Conservation (phyloP, 1,284 basidiomycete species). For the Malassezia japonica region DNA sequence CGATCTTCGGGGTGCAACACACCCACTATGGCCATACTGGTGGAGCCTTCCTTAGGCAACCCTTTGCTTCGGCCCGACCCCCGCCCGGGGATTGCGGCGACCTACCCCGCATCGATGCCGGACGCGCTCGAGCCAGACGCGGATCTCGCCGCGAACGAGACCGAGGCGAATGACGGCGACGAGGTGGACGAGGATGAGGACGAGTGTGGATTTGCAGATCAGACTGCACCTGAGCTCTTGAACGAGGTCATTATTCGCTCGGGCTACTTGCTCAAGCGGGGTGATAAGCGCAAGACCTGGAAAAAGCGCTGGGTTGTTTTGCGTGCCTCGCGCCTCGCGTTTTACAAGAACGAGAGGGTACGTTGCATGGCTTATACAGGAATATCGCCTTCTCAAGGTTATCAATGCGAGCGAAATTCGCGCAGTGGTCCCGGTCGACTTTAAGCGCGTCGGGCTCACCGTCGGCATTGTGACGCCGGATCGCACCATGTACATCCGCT, state of each 20-base stretch:
- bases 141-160: not conserved
- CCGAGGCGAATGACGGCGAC: not conserved
- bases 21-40: not conserved
- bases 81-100: too few relatives aligned
- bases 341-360: conserved; percentile 80
- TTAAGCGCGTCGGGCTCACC: conserved; percentile 80
- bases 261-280: conserved; percentile 89
- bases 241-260: conserved; percentile 70
- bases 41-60: not conserved
- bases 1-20: too few relatives aligned
- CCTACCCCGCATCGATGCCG: too few relatives aligned
- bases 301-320: conserved; percentile 98
- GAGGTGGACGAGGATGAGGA: conserved; percentile 63
- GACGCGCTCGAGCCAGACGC: too few relatives aligned
- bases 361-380: conserved; percentile 19
- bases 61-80: not conserved
- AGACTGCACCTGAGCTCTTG: conserved; percentile 47
- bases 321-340: conserved; percentile 78
- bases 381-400: conserved; percentile 66
- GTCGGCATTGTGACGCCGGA: conserved; percentile 86
- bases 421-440: conserved; percentile 72
- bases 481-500: conserved; percentile 87
- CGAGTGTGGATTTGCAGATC: conserved; percentile 59
- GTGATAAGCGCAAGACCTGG: conserved; percentile 95
- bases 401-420: conserved; percentile 82